Base-by-base conservation (phyloP, 352 stramenopile genomes). In the Albugo candida region DNA sequence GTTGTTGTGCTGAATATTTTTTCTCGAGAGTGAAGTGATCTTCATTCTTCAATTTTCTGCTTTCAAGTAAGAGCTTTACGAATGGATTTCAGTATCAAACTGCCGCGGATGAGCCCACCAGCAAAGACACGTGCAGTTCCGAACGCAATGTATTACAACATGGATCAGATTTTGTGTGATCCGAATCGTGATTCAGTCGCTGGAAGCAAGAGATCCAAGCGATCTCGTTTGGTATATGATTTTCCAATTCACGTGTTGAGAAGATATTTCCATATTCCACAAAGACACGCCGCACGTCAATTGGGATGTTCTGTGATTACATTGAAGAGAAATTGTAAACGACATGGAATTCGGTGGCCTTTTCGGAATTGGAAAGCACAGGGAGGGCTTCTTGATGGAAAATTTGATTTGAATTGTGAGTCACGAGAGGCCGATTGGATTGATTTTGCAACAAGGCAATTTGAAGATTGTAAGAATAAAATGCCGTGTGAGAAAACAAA, bases 261-360 rank as follows among this genome's bases (percentile, higher is more conserved):
- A 13, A 52, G 55, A 41, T 77, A 49, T 50, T 80, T 69, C 51
- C 63, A 80, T 40, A 54, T 80, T 36, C 56, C 67, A 5, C 67
- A 80, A 45, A 59, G 53, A 37, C 46, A 62, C 42, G 68, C 52
- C 21, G 66, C 66, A 2, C 63, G 71, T 43, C 54, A 66, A 42
- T 59, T 78, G 45, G 66, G 66, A n/a, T 64, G 74, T 13, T 62
- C 66, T 19, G 70, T 68, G 13, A 68, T 78, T 41, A 78, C 66
- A 39, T 61, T 78, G 47, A 77, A 77, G 52, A 57, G 66, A 50
- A 77, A 72, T 52, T 77, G 66, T 43, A 69, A 68, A 19, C 66
- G 66, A 34, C 59, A 67, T 6, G 66, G 66, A 38, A 77, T 77
- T 47, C 63, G 70, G 17, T 77, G 66, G 66, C 66, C 65, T 31